Evolutionary conservation across 2,329 filamentous ascomycete species (phyloP), one percentile per base, ranked within the genome.

Genomic region (Escovopsis weberi): DNA sequence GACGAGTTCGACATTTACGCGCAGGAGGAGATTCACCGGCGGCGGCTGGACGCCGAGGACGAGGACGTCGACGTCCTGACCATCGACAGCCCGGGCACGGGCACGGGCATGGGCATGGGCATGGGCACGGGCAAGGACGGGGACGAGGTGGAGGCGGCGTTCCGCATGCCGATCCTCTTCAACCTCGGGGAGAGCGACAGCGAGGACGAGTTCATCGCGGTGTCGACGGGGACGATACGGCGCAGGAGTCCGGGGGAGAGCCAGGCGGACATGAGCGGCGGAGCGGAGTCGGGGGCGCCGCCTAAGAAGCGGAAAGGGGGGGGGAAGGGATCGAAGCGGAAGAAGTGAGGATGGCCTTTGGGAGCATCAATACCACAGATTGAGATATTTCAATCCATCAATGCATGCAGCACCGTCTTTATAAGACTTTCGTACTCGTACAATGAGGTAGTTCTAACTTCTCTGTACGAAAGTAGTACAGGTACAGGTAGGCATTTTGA

Each of bases 1-100:
- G 91, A 98, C 58, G 91, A 98, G 58, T 98, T 98, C 53, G 93
- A 98, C 60, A 93, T 96, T 44, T 91, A 96, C 57, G 87, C 87
- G 0, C 82, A 89, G 45, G 89, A 95, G 57, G 89, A 96, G 60
- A 80, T 96, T 43, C 86, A 93, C 57, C 89, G 94, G 60, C 78
- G 89, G 28, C 77, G 88, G 37, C 70, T 96, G 2, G 88, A 96
- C 57, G 74, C 82, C 11, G 91, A 98, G 62, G 91, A 96, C 53
- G 91, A 96, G 59, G 81, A 87, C 45, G 80, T 96, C 4, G 91
- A 98, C 55, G 86, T 95, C 1, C 65, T 95, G 44, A 88, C 84
- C 0, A 68, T 85, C 37, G 82, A 88, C 46, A 6, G 28, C 28
- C 4, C 23, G 23, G 23, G 28, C 28, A 8, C 7, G 28, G 28